Conservation (phyloP, 2,329 filamentous ascomycete species). For the Scolecobasidium constrictum region DNA sequence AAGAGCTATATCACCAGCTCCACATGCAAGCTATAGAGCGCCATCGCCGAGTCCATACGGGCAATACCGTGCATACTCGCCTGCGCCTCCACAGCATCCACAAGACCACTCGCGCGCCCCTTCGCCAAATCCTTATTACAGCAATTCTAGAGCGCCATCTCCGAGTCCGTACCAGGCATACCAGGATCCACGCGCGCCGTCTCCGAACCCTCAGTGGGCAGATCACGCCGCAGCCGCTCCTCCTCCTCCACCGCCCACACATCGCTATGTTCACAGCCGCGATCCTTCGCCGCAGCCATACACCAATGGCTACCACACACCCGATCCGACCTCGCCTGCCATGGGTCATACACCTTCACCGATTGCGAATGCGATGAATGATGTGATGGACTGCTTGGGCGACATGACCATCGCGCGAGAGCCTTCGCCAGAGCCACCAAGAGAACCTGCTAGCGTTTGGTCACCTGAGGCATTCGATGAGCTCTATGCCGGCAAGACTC, state of each 20-base stretch:
- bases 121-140: slow-evolving; percentile 19
- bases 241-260: slow-evolving; percentile 75
- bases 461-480: slow-evolving; percentile 77
- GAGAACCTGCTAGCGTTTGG: slow-evolving; percentile 62
- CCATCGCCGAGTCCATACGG: slow-evolving; percentile 20
- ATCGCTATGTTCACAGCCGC: slow-evolving; percentile 44
- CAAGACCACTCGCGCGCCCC: slow-evolving; percentile 18
- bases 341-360: slow-evolving; percentile 78
- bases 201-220: slow-evolving; percentile 26
- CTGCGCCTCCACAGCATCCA: slow-evolving; percentile 11
- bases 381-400: slow-evolving; percentile 89
- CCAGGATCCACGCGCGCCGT: slow-evolving; percentile 21
- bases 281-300: slow-evolving; percentile 34
- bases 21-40: slow-evolving; percentile 15
- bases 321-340: slow-evolving; percentile 36
- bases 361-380: slow-evolving; percentile 89
- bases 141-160: slow-evolving; percentile 14
- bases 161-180: slow-evolving; percentile 13
- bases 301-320: slow-evolving; percentile 37
- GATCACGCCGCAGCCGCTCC: slow-evolving; percentile 57
- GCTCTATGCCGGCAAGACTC: slow-evolving; percentile 30
- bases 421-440: slow-evolving; percentile 34
- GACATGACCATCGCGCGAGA: slow-evolving; percentile 48
- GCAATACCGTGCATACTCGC: slow-evolving; percentile 19
- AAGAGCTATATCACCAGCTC: slow-evolving; percentile 28